These are phyloP conservation scores for Globisporangium cystogenes DNA, from an alignment of 352 stramenopile genomes.

Conservation along the genomic window DNA sequence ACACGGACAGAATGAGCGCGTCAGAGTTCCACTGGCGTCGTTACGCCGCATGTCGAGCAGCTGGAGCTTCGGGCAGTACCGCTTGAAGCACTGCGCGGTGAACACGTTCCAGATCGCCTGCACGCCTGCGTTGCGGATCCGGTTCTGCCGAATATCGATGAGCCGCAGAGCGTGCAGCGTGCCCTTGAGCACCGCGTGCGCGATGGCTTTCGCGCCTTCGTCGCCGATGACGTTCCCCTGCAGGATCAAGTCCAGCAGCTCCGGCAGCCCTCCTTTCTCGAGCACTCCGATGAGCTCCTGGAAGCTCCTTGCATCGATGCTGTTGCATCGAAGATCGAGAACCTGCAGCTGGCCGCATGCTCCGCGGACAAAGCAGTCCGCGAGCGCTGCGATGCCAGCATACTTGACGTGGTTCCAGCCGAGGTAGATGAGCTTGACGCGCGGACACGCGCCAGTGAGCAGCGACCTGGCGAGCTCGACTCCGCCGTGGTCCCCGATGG, in stretches of 20 bases:
- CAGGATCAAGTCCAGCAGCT: constrained; percentile 46
- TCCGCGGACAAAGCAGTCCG: constrained; percentile 46
- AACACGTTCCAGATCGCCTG: constrained; percentile 70
- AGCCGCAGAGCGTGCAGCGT: constrained; percentile 30
- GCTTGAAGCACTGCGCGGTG: constrained; percentile 37
- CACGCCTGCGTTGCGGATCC: constrained; percentile 51
- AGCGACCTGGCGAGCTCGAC: constrained; percentile 54
- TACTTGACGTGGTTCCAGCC: constrained; percentile 71
- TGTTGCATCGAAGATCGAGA: constrained; percentile 66
- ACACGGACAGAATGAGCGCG: constrained; percentile 47
- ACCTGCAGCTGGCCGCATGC: constrained; percentile 44
- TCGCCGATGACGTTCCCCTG: constrained; percentile 58
- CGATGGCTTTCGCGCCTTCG: constrained; percentile 43
- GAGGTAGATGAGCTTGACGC: constrained; percentile 45
- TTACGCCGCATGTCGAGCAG: constrained; percentile 63
- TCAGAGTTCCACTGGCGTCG: constrained; percentile 38
- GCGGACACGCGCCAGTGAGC: constrained; percentile 60
- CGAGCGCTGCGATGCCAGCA: constrained; percentile 36
- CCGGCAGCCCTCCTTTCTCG: constrained; percentile 38
- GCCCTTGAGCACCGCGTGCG: constrained; percentile 49
- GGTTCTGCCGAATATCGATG: constrained; percentile 62
- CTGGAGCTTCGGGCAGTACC: constrained; percentile 56
- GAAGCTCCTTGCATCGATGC: constrained; percentile 38
- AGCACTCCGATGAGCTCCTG: constrained; percentile 33
- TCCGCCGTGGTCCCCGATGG: constrained; percentile 47